Percentiles rank a stretch among this genome's conserved stretches.
These are phyloP conservation scores for Suillus brevipes DNA, from an alignment of 768 basidiomycete species.

Conservation along the genomic window DNA sequence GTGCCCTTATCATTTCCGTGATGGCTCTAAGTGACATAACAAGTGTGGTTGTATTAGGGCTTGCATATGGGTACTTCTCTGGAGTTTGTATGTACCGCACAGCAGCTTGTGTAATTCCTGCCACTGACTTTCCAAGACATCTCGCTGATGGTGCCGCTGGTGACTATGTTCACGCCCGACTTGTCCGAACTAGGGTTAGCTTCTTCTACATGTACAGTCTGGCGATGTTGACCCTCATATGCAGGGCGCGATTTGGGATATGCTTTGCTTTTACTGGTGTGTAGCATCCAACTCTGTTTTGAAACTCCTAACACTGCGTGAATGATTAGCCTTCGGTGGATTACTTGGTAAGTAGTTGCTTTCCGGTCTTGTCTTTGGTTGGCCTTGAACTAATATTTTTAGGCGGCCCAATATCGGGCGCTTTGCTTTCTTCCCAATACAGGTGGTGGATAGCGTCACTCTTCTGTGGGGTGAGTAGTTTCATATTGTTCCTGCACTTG, in stretches of 20 bases:
- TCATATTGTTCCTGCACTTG: neutral
- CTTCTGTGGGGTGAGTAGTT: conserved; percentile 45
- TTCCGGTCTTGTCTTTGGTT: neutral
- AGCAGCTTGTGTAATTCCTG: too few species aligned
- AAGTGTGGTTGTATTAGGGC: too few species aligned
- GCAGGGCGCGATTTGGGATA: conserved; percentile 44
- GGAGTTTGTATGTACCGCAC: too few species aligned
- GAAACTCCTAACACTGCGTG: too few species aligned
- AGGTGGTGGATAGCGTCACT: conserved; percentile 59
- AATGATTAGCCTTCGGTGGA: conserved; percentile 21
- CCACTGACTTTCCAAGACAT: too few species aligned
- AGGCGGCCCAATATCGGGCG: conserved; percentile 60
- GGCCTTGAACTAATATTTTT: conserved; percentile 8
- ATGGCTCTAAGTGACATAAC: too few species aligned
- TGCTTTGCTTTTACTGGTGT: conserved; percentile 47
- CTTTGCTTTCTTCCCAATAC: conserved; percentile 48
- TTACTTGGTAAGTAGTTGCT: conserved; percentile 19
- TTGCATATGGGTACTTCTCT: too few species aligned
- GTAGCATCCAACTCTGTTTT: conserved; percentile 8
- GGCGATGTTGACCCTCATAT: neutral
- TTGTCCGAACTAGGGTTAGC: conserved; percentile 53
- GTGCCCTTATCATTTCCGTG: too few species aligned
- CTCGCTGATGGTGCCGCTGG: too few species aligned
- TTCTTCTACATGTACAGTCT: neutral
- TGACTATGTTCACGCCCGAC: conserved; percentile 35